A percentile compares a stretch with the other conserved stretches of the same genome.
Conservation (phyloP, 805 yeast genomes). For the Clavispora carvajalis region DNA sequence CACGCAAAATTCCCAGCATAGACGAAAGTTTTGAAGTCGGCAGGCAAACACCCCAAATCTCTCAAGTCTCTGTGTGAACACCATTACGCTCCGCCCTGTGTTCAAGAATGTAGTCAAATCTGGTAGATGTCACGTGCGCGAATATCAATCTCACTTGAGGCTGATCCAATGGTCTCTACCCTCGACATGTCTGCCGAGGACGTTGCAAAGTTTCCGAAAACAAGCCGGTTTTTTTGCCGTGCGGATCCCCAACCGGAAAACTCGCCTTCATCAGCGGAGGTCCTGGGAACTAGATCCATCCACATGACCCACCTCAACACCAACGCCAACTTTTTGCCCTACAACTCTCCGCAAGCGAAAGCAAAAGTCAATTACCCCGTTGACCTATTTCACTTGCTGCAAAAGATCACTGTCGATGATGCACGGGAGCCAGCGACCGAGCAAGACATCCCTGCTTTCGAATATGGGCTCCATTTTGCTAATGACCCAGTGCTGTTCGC, state of each 20-base stretch:
- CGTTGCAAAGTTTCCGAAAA: conserved; percentile 1
- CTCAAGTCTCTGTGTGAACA: too few species aligned
- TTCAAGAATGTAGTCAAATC: too few species aligned
- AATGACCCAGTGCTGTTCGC: conserved; percentile 63
- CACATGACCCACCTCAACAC: conserved; percentile 11
- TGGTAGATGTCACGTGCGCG: neutral
- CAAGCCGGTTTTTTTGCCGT: conserved; percentile 6
- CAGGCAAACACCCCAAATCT: too few species aligned
- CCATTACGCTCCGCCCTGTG: too few species aligned
- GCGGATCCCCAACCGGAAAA: neutral
- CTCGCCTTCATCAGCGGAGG: neutral
- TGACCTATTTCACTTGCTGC: conserved; percentile 35
- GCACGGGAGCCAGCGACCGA: conserved; percentile 9
- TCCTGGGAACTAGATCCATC: conserved; percentile 1
- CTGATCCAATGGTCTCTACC: neutral
- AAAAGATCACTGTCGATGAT: conserved; percentile 10
- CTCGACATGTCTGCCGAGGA: conserved; percentile 1
- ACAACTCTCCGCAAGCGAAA: conserved; percentile 40
- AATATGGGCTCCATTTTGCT: conserved; percentile 45
- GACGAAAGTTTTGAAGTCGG: too few species aligned
- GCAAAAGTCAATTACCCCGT: conserved; percentile 41
- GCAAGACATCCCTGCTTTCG: conserved; percentile 47
- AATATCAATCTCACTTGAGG: neutral
- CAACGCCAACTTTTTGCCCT: conserved; percentile 39
- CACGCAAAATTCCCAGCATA: too few species aligned